phyloP scores from a whole-genome alignment of 108 stramenopile species.

The Nitzschia sp. region DNA sequence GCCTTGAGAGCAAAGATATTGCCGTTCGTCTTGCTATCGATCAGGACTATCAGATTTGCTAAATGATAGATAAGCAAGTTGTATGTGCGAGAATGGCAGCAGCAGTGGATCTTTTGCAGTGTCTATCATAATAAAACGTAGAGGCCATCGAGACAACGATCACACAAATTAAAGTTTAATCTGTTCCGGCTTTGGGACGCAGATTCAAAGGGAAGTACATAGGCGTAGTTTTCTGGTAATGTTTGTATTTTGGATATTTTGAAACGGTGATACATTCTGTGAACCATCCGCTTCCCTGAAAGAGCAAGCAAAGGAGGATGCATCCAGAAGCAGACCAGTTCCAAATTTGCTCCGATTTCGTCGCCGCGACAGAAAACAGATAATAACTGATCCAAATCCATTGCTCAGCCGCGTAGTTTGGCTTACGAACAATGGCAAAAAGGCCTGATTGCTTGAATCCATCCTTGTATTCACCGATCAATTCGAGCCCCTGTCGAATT shows the following conservation, averaged over 20 bases:
- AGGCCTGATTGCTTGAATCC: constrained; percentile 68
- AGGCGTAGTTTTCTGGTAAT: constrained; percentile 59
- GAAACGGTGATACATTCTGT: constrained; percentile 63
- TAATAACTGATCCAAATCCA: constrained; percentile 65
- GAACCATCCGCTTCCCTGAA: constrained; percentile 71
- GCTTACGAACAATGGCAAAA: constrained; percentile 77
- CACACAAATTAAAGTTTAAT: too few species aligned
- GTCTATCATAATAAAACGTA: too few species aligned
- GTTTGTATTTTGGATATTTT: constrained; percentile 65
- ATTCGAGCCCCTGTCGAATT: constrained; percentile 6
- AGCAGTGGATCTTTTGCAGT: too few species aligned
- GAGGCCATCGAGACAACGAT: too few species aligned
- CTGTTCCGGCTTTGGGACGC: too few species aligned
- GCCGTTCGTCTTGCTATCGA: too few species aligned
- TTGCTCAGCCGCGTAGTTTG: constrained; percentile 81
- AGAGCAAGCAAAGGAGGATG: constrained; percentile 51
- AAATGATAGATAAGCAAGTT: too few species aligned
- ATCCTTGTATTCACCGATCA: constrained; percentile 49
- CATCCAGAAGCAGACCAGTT: constrained; percentile 68
- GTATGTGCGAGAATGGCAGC: too few species aligned
- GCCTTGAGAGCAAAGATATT: too few species aligned
- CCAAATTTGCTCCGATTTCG: constrained; percentile 19
- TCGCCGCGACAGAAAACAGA: constrained; percentile 57
- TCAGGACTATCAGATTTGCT: too few species aligned
- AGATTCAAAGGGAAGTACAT: constrained; percentile 75